phyloP scores from a whole-genome alignment of 2,329 filamentous ascomycete species.

The Pseudogymnoascus sp. region DNA sequence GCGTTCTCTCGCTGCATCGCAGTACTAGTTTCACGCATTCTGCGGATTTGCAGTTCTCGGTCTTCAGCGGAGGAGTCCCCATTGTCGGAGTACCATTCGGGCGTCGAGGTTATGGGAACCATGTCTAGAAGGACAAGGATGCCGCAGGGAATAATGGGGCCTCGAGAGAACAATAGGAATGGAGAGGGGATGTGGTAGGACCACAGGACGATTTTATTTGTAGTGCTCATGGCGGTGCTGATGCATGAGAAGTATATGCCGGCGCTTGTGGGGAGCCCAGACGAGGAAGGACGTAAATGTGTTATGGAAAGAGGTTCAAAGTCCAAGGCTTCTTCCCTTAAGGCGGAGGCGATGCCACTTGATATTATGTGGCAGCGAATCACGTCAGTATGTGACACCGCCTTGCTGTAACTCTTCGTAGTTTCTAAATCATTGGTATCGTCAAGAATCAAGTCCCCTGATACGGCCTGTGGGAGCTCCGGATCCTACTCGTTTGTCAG shows the following conservation, averaged over 20 bases:
- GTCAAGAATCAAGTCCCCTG: not conserved
- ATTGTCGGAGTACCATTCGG: conserved; percentile 45
- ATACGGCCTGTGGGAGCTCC: not conserved
- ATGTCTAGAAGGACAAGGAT: conserved; percentile 48
- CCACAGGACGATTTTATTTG: conserved; percentile 51
- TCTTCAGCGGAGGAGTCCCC: conserved; percentile 31
- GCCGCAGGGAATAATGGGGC: conserved; percentile 50
- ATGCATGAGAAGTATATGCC: conserved; percentile 52
- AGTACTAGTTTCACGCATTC: conserved; percentile 34
- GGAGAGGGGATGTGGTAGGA: conserved; percentile 51
- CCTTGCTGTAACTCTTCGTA: not conserved
- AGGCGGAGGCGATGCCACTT: not conserved
- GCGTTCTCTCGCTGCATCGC: conserved; percentile 39
- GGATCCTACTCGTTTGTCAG: not conserved
- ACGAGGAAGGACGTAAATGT: conserved; percentile 17
- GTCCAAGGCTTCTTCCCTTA: not conserved
- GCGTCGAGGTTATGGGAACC: conserved; percentile 44
- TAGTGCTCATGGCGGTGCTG: conserved; percentile 48
- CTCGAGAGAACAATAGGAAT: conserved; percentile 43
- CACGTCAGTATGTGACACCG: not conserved
- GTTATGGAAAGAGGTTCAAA: conserved; percentile 18
- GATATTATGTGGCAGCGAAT: conserved; percentile 3
- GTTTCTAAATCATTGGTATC: not conserved
- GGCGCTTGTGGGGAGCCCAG: conserved; percentile 19
- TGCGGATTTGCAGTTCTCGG: conserved; percentile 32